phyloP scores from a whole-genome alignment of 208 protist species.

The Acanthamoeba culbertsoni region DNA sequence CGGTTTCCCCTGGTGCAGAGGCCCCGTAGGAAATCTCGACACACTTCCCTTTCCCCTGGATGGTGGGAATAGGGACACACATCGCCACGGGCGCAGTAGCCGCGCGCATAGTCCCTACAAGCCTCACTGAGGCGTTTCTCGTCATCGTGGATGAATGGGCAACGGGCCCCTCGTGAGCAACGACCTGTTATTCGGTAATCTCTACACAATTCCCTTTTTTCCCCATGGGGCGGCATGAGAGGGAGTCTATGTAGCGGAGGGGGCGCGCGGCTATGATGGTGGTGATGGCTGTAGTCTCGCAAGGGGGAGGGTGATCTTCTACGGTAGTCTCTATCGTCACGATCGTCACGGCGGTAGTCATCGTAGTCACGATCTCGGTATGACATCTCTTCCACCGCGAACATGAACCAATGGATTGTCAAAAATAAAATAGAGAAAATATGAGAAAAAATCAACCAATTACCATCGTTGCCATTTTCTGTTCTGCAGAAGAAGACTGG shows the following conservation, averaged over 20 bases:
- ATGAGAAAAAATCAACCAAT: too few relatives aligned
- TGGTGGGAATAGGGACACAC: background rate
- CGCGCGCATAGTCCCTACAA: background rate
- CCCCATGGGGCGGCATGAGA: background rate
- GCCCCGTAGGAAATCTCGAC: constrained; percentile 18
- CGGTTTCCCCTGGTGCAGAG: background rate
- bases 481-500: too few relatives aligned
- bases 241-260: background rate
- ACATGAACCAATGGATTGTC: too few relatives aligned
- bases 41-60: background rate
- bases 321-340: background rate
- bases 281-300: background rate
- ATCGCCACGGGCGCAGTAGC: constrained; percentile 24
- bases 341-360: constrained; percentile 3
- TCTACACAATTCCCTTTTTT: background rate
- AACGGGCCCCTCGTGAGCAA: background rate
- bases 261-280: background rate
- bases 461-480: too few relatives aligned
- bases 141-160: background rate
- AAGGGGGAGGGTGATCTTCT: background rate
- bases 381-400: background rate
- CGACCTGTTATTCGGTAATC: background rate
- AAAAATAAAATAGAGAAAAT: background rate
- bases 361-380: constrained; percentile 23
- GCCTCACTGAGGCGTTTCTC: background rate